Percentiles rank a stretch among this genome's conserved stretches.
Conservation (phyloP, 129 eudicot genomes). For the Flaveria ramosissima region DNA sequence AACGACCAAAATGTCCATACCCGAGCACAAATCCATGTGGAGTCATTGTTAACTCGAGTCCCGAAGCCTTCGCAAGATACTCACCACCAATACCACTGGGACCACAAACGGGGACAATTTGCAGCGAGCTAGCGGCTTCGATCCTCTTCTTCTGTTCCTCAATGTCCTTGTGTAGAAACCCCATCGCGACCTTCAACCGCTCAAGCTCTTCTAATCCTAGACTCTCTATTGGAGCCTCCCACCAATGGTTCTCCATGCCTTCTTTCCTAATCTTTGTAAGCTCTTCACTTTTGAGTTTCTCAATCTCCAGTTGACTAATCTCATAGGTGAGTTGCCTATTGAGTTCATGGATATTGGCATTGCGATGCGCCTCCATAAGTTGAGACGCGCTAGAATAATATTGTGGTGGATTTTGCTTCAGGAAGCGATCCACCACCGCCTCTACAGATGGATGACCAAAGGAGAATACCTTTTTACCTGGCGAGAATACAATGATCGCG, state of each 20-base stretch:
- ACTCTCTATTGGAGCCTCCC: conserved; percentile 57
- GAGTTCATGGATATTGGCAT: conserved; percentile 48
- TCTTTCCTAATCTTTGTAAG: conserved; percentile 37
- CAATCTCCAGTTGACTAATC: conserved; percentile 36
- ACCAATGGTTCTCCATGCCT: conserved; percentile 45
- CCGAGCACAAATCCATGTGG: conserved; percentile 47
- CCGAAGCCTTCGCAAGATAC: conserved; percentile 5
- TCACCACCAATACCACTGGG: conserved; percentile 14
- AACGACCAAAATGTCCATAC: conserved; percentile 29
- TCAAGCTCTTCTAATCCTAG: conserved; percentile 46
- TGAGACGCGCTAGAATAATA: conserved; percentile 34
- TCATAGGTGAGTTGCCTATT: conserved; percentile 40
- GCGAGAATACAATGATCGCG: conserved; percentile 56
- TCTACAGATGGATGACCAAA: conserved; percentile 70
- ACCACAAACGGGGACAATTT: conserved; percentile 5
- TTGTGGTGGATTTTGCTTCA: conserved; percentile 32
- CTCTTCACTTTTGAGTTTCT: conserved; percentile 45
- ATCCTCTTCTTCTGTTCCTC: conserved; percentile 28
- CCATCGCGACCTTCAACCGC: conserved; percentile 49
- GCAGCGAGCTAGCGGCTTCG: conserved; percentile 13
- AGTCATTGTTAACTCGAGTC: conserved; percentile 44
- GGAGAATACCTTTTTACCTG: conserved; percentile 54
- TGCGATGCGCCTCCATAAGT: conserved; percentile 48
- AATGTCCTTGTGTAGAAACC: conserved; percentile 45
- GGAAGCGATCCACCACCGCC: conserved; percentile 38